Percentiles rank a stretch among this genome's conserved stretches.
Conservation (phyloP, 352 stramenopile species). For the Globisporangium emineosum region DNA sequence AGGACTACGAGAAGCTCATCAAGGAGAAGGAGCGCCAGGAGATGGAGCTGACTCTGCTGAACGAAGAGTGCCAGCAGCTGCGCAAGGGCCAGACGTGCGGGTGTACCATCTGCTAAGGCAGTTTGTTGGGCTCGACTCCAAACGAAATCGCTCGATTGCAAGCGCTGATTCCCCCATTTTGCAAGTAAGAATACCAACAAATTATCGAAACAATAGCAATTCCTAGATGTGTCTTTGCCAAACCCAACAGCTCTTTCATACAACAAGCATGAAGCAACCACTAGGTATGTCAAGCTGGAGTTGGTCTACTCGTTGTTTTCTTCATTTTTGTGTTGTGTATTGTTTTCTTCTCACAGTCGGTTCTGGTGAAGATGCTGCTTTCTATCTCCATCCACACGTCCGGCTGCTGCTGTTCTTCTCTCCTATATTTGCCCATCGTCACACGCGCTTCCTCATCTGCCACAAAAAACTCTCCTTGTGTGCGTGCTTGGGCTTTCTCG, state of each 20-base stretch:
- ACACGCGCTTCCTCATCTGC: neutral
- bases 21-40: conserved; percentile 82
- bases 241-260: too few species aligned
- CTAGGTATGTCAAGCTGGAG: neutral
- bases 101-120: conserved; percentile 62
- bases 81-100: conserved; percentile 65
- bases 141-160: neutral
- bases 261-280: neutral
- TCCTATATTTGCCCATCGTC: neutral
- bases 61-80: conserved; percentile 75
- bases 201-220: conserved; percentile 3
- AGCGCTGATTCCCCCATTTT: neutral
- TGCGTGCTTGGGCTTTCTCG: conserved; percentile 1
- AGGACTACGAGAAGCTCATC: conserved; percentile 65
- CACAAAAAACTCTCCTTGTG: neutral
- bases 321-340: neutral
- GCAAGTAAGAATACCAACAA: neutral
- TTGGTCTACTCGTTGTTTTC: too few species aligned
- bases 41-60: conserved; percentile 75
- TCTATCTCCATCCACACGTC: neutral
- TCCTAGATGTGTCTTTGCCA: neutral
- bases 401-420: neutral
- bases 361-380: neutral
- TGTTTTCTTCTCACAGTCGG: neutral
- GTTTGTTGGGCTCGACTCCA: too few species aligned